phyloP scores from a whole-genome alignment of 164 flowering plant species.

The Magnolia sinica region DNA sequence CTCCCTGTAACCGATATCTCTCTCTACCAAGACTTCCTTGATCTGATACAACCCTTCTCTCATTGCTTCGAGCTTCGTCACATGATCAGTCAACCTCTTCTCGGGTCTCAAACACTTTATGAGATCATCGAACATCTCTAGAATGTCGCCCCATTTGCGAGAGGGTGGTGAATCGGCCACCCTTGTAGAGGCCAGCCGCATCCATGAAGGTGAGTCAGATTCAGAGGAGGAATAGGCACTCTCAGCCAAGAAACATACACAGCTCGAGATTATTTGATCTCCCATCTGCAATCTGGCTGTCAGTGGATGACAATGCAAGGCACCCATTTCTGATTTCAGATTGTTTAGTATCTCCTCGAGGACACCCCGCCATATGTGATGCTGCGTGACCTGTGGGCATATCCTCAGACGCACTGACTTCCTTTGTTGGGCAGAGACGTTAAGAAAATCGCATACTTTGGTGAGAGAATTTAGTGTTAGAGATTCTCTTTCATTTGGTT shows the following conservation, averaged over 20 bases:
- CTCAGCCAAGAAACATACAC: conserved; percentile 47
- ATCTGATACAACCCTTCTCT: conserved; percentile 86
- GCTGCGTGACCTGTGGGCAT: conserved; percentile 70
- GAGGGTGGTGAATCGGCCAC: conserved; percentile 20
- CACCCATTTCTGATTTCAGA: conserved; percentile 53
- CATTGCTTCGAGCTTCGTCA: conserved; percentile 66
- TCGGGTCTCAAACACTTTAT: conserved; percentile 43
- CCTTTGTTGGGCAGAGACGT: conserved; percentile 68
- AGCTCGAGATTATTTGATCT: conserved; percentile 55
- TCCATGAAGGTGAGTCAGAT: conserved; percentile 69
- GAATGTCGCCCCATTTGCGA: conserved; percentile 43
- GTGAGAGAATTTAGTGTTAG: conserved; percentile 51
- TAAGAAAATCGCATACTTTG: conserved; percentile 47
- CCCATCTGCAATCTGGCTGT: conserved; percentile 39
- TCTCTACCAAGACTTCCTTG: conserved; percentile 64
- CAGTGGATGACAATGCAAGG: conserved; percentile 13
- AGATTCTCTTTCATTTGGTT: conserved; percentile 49
- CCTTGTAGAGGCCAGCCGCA: conserved; percentile 51
- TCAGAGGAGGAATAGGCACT: conserved; percentile 30
- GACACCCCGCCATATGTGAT: conserved; percentile 59
- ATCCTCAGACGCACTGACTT: conserved; percentile 49
- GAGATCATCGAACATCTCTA: conserved; percentile 73
- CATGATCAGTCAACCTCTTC: conserved; percentile 27
- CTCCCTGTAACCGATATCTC: conserved; percentile 70
- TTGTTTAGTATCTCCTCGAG: conserved; percentile 52